phyloP scores from a whole-genome alignment of 192 early-diverging fungal species.

The Helicostylum pulchrum region DNA sequence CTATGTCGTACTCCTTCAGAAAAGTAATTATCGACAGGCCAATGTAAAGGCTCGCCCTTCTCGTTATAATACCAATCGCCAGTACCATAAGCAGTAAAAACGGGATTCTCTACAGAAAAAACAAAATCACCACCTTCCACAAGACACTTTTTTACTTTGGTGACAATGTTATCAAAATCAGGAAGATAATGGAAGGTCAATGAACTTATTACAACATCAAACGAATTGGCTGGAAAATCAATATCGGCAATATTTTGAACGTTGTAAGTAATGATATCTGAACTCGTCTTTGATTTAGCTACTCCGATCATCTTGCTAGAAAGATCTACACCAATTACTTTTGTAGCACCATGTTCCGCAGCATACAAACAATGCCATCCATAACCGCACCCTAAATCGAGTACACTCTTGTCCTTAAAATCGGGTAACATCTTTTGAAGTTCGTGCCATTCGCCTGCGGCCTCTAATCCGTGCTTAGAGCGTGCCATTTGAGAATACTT shows the following conservation, averaged over 20 bases:
- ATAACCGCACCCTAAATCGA: constrained; percentile 23
- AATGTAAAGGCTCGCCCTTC: background rate
- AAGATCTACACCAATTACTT: constrained; percentile 12
- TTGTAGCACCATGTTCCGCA: constrained; percentile 5
- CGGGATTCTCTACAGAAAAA: constrained; percentile 15
- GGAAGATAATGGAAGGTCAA: constrained; percentile 17
- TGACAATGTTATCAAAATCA: constrained; percentile 3
- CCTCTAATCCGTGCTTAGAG: constrained; percentile 8
- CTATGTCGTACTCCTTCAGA: background rate
- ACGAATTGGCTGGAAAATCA: background rate
- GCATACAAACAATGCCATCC: constrained; percentile 24
- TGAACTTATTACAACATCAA: constrained; percentile 17
- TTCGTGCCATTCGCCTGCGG: constrained; percentile 15
- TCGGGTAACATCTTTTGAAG: constrained; percentile 9
- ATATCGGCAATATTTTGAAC: background rate
- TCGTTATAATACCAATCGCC: constrained; percentile 8
- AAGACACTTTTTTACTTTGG: background rate
- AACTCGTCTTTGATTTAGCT: constrained; percentile 8
- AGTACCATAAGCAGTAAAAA: constrained; percentile 20
- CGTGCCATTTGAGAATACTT: constrained; percentile 14
- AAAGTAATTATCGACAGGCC: constrained; percentile 20
- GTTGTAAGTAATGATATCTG: background rate
- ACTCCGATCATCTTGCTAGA: constrained; percentile 18
- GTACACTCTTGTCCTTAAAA: constrained; percentile 6
- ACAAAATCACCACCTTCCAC: constrained; percentile 12